Evolutionary conservation across 495 filamentous ascomycete species (phyloP), one percentile per base, ranked within the genome.

Genomic region (Talaromyces wortmannii): DNA sequence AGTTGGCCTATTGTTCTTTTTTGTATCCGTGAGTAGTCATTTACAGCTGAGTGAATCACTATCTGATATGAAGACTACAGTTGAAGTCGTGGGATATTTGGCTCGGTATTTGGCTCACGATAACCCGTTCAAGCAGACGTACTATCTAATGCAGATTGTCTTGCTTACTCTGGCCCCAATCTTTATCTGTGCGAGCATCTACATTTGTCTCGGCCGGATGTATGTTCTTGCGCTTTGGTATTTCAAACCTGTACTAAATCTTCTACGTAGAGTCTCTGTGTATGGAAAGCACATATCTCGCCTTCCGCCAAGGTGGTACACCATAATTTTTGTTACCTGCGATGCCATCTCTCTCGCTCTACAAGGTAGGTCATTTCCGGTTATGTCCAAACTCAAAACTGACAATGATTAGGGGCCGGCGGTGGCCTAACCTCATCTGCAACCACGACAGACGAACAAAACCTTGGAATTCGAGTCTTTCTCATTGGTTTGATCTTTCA

Each of bases 121-220:
- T 23, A 65, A 71, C 44, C 66, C 68, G 2, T 76, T 76, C 33
- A n/a, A 49, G 8, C 59, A 56, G n/a, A 59, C 64, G 46, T 40
- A 51, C 7, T 75, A 66, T 50, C 55, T 70, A 6, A 54, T 66
- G 65, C 71, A 63, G 3, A 63, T 82, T 32, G 71, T 84, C 57
- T 62, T 58, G 45, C 67, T 83, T 12, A 82, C 78, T 7, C 75
- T 83, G 55, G 78, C 68, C 2, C 80, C 80, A 10, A 78, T 79
- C 51, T 79, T 85, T 60, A 63, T 83, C 55, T 70, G 72, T 43
- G 82, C 79, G 7, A 69, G 67, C 16, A 77, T 85, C 59, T 85
- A 85, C 60, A 65, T 84, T 29, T 79, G 73, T 63, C 73, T 85
- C 0, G 71, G 72, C 13, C 72, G 78, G 18, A 77, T 83, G 52